These are phyloP conservation scores for Carex parvula DNA, from an alignment of 176 grass and related monocot species.

Conservation along the genomic window DNA sequence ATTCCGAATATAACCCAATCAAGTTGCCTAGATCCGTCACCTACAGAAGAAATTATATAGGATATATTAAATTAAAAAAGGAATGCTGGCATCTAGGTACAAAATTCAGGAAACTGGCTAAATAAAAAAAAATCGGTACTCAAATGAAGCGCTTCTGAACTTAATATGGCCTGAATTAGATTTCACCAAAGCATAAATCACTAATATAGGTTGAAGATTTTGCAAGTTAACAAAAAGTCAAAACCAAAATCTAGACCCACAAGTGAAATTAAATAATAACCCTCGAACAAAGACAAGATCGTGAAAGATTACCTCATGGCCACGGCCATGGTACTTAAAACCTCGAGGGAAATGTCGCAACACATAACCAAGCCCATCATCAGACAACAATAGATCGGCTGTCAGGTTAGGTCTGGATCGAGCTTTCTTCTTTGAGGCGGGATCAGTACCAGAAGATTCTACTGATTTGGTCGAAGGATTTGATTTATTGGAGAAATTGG, in stretches of 20 bases:
- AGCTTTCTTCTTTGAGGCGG: slow-evolving; percentile 36
- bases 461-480: slow-evolving; percentile 4
- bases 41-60: slow-evolving; percentile 28
- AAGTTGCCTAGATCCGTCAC: slow-evolving; percentile 77
- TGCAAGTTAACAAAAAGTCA: not conserved
- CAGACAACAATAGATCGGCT: slow-evolving; percentile 66
- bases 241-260: not conserved
- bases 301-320: slow-evolving; percentile 42
- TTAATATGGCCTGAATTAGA: not conserved
- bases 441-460: not conserved
- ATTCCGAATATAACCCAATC: slow-evolving; percentile 62
- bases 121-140: not conserved
- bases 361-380: slow-evolving; percentile 69
- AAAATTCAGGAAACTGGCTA: not conserved
- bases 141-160: not conserved
- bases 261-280: not conserved
- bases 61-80: too few species aligned
- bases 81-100: not conserved
- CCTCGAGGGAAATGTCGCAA: slow-evolving; percentile 67
- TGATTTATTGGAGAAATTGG: slow-evolving; percentile 25
- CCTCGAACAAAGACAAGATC: not conserved
- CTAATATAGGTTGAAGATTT: not conserved
- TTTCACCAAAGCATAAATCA: not conserved
- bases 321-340: slow-evolving; percentile 61
- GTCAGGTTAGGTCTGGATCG: slow-evolving; percentile 65